Conservation (phyloP, 1,139 yeast genomes). For the Nadsonia commutata region DNA sequence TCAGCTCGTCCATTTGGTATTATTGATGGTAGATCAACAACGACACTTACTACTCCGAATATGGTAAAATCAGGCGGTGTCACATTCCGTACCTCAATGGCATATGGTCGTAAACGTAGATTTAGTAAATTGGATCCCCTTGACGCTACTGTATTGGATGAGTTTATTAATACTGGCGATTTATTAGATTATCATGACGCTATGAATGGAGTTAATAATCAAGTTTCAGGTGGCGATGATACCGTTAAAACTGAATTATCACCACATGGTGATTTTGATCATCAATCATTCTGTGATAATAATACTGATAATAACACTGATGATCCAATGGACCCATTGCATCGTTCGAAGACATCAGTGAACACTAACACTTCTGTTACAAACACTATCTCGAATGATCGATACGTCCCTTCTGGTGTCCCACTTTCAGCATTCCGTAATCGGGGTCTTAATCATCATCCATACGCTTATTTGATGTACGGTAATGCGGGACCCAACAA, state of each 20-base stretch:
- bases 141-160: slow-evolving; percentile 70
- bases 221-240: too few species aligned
- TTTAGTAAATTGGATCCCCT: slow-evolving; percentile 10
- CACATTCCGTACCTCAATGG: slow-evolving; percentile 1
- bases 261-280: too few species aligned
- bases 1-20: slow-evolving; percentile 74
- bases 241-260: too few species aligned
- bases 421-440: slow-evolving; percentile 86
- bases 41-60: slow-evolving; percentile 43
- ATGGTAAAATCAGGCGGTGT: slow-evolving; percentile 4
- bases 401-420: slow-evolving; percentile 27
- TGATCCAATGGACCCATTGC: too few species aligned
- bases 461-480: slow-evolving; percentile 7
- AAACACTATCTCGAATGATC: slow-evolving; percentile 8
- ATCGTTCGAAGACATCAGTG: too few species aligned
- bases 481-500: slow-evolving; percentile 9
- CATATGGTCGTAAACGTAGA: slow-evolving; percentile 1
- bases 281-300: too few species aligned
- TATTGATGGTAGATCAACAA: slow-evolving; percentile 82
- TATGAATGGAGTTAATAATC: too few species aligned
- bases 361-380: too few species aligned
- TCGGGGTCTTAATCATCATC: slow-evolving; percentile 34
- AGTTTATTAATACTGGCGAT: slow-evolving; percentile 74
- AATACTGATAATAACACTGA: too few species aligned
- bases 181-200: slow-evolving; percentile 62